Base-by-base conservation (phyloP, 176 grass and related monocot genomes). In the Avena atlantica region DNA sequence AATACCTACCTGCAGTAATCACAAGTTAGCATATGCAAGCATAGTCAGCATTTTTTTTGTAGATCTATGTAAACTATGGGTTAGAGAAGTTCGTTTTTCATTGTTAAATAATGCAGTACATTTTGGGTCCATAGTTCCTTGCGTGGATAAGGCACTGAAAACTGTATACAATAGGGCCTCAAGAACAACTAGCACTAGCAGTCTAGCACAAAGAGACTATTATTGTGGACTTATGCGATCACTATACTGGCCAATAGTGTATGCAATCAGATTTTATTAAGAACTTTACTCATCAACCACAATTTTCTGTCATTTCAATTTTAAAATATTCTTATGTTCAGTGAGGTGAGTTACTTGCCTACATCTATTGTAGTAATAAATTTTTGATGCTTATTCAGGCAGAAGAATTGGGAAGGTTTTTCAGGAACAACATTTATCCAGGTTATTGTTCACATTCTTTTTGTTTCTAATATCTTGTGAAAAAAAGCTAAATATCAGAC, bases 351-450 rank as follows among this genome's bases (percentile, higher is more conserved):
- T 2, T 63, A 79, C 47, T 56, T 74, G 55, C 31, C 49, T 86
- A 12, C 27, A 76, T 85, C 34, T 86, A n/a, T 31, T 59, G 8
- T 85, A 72, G 8, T 85, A 72, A 21, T 78, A 63, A 52, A 40
- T 67, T 57, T 60, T 24, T 12, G 52, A 36, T 45, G 5, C 29
- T 85, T 63, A 53, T 78, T 84, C 82, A 99, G 97, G 97, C 97
- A 81, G 97, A 99, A 84, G 97, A 99, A 67, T 68, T 99, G 85
- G 97, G 97, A 91, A 94, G 97, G 64, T 99, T 94, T 88, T 99
- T 96, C 85, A 88, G 97, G 85, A 99, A 99, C 59, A 99, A 99
- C 81, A 99, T 99, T 80, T 99, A 99, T 94, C 94, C 97, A 99
- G 97, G 97, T 99, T 76, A 68, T 60, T 62, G 36, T 87, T 76